Base-by-base conservation (phyloP, 495 filamentous ascomycete genomes). In the Xylaria telfairii region DNA sequence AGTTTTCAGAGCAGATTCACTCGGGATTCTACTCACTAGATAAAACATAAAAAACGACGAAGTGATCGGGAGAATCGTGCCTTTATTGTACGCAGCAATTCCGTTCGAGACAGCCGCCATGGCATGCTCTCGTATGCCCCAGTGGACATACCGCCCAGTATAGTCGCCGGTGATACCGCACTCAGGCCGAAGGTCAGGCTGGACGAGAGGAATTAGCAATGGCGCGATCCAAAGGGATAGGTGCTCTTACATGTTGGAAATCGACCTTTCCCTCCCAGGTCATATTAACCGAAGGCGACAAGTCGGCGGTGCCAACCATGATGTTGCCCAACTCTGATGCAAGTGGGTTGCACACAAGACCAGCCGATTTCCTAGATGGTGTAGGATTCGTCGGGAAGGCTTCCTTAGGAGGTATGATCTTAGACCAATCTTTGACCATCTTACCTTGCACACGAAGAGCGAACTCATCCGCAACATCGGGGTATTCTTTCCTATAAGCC, bases 21-120 rank as follows among this genome's bases (percentile, higher is more conserved):
- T 19, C n/a, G 1, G n/a, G n/a, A 8, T 21, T 34, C 15, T 8
- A 59, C 56, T 60, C 4, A 60, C 56, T 13, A 89, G 77, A 74
- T 88, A 90, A 76, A 90, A 90, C 86, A 89, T 90, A 77, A 88
- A 87, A 77, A 89, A 88, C 8, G 80, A 81, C 0, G 84, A 84
- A 4, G 86, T 88, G 49, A 86, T 75, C 0, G 86, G 87, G 44
- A 88, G 74, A 71, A 88, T 82, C 1, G 85, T 87, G 69, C 81
- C 81, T 3, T 78, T 81, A 59, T 79, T 76, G 57, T 80, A 89
- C 1, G 87, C 87, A 0, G 87, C 86, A 12, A 88, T 74, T 15
- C 87, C 87, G 72, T 89, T 87, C 15, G 84, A 81, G 28, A 88
- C 83, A 24, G 84, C 74, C 10, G 77, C 76, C 86, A 88, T 88